Evolutionary conservation across 2,329 filamentous ascomycete genomes (phyloP), one percentile per base, ranked within the genome.

Genomic region (Aspergillus sp.): DNA sequence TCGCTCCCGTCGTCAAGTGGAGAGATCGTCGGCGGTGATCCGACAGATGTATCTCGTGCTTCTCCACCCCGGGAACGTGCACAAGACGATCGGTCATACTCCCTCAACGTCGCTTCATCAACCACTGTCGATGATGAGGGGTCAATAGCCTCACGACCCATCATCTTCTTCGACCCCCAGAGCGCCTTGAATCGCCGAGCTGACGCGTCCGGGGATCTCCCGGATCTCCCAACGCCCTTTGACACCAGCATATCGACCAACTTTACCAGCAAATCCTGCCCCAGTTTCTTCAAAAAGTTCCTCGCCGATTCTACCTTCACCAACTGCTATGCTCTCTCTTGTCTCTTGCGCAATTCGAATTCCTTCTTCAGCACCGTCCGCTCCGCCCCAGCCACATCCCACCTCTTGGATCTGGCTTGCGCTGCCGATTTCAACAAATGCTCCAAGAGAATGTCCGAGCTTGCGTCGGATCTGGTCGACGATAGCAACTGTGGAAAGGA

Each of bases 291-390:
- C 69, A 77, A 82, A 47, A 70, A 70, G 2, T 84, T 96, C 62
- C 79, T 94, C 47, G 74, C 73, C 44, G 82, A 89, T 65, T 67
- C 79, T 5, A 85, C 82, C 3, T 91, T 94, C 62, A 81, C 83
- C 60, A 70, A 80, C 47, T 97, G 93, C 74, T 84, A 92, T 60
- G 90, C 93, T 0, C 78, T 97, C 52, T 96, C 92, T 1, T 79
- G 96, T 63, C 82, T 97, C 58, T 78, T 97, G 9, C 69, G 96
- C 85, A 91, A 88, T 57, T 97, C 93, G 9, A 83, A 81, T 47
- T 84, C 85, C 38, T 96, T 97, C 75, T 97, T 97, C 76, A 78
- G 90, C 51, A 86, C 87, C 16, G 81, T 87, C 56, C 87, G 84
- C 65, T 88, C 88, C 4, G 78, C 88, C 32, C 78, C 88, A 46